These are phyloP conservation scores for Microglena sp. DNA, from an alignment of 139 green algal genomes.

Conservation along the genomic window DNA sequence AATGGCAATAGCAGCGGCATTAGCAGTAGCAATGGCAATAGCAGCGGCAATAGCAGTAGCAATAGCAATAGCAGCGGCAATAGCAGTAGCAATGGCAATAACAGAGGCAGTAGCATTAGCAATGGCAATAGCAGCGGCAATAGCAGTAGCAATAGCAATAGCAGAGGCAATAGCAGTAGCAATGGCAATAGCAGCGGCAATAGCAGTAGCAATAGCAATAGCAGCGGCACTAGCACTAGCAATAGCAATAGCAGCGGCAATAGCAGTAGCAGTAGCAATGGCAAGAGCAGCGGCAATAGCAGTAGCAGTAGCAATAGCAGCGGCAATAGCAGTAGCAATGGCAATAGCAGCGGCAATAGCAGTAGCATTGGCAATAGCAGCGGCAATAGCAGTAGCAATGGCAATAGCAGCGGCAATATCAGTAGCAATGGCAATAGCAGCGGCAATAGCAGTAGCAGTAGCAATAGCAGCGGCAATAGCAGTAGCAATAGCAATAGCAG, in stretches of 20 bases:
- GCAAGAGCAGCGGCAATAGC: neutral
- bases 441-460: neutral
- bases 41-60: no score
- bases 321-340: neutral
- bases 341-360: neutral
- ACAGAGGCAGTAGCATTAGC: no score
- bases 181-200: no score
- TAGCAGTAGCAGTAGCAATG: conserved; percentile 1
- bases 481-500: neutral
- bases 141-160: no score
- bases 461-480: neutral
- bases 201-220: neutral
- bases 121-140: no score
- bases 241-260: neutral
- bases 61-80: no score
- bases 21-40: no score
- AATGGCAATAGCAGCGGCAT: no score
- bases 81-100: no score
- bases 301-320: neutral
- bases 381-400: neutral
- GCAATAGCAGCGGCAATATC: neutral
- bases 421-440: neutral
- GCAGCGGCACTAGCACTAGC: neutral
- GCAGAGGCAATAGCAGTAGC: no score
- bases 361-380: neutral